Evolutionary conservation across 164 flowering plant genomes (phyloP).

Genomic region (Nymphaea thermarum): DNA sequence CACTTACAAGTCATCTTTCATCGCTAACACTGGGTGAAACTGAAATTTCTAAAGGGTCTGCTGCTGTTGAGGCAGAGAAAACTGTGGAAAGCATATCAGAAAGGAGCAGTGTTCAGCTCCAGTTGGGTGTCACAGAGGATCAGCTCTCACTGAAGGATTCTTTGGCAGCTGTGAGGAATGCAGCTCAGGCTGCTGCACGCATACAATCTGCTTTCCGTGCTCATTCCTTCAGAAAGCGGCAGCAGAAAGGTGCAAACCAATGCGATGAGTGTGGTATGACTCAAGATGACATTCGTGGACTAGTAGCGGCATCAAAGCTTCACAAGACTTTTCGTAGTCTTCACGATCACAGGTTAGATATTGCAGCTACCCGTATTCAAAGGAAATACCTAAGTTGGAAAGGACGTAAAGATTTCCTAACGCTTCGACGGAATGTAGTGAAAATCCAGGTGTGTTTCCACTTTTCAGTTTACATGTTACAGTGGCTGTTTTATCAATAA

Average conservation of each 20-base stretch:
- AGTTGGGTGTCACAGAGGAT: constrained; percentile 14
- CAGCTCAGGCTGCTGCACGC: constrained; percentile 96
- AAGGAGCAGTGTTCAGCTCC: constrained; percentile 17
- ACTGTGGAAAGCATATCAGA: constrained; percentile 44
- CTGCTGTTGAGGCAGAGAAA: constrained; percentile 65
- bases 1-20: constrained; percentile 75
- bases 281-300: constrained; percentile 34
- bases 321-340: constrained; percentile 17
- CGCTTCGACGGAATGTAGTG: constrained; percentile 8
- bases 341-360: constrained; percentile 36
- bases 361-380: constrained; percentile 90
- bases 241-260: constrained; percentile 15
- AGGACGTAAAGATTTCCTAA: constrained; percentile 75
- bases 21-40: constrained; percentile 71
- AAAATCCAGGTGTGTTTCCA: neutral
- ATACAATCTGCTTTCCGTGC: constrained; percentile 93
- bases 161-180: constrained; percentile 82
- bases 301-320: constrained; percentile 49
- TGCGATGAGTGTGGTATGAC: constrained; percentile 45
- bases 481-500: no score
- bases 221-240: constrained; percentile 84
- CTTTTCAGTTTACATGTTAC: neutral
- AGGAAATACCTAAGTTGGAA: constrained; percentile 93
- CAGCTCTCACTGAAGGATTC: constrained; percentile 54
- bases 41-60: constrained; percentile 70